Base-by-base conservation (phyloP, 805 yeast species). In the Suhomyces vadensis region DNA sequence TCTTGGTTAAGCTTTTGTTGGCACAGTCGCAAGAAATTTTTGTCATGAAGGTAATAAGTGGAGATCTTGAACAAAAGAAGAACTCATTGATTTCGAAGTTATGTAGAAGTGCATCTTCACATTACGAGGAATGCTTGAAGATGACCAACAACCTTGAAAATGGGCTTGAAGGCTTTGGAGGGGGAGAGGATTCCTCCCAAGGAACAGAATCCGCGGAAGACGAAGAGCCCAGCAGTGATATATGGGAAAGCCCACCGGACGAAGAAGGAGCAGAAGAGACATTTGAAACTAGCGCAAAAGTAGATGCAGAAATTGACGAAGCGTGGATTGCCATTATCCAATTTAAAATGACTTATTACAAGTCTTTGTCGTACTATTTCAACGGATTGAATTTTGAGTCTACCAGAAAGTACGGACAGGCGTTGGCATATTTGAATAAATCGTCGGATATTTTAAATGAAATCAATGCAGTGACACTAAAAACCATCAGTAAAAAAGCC, bases 11-110 rank as follows among this genome's bases (percentile, higher is more conserved):
- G 50, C 61, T 91, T 43, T 81, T 85, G 79, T 69, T 89, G 43
- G 94, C 95, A 0, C 96, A 92, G 61, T 88, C 94, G 2, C 97
- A 91, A 59, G 97, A 94, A 52, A 76, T 85, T 5, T 91, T 92
- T 60, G 65, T 85, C 2, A 60, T 83, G 55, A 84, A 81, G 51
- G 78, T 81, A 6, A 58, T 88, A 27, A 73, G 68, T 44, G 74
- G 71, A 6, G 79, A 75, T 43, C 60, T 77, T 6, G 77, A 75
- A 35, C 75, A 69, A 47, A 58, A 57, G 53, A 85, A 86, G 57
- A 80, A 83, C 33, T 78, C 92, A 0, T 69, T 92, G 58, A 75
- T 86, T n/a, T 72, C 95, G 14, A 88, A 81, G 63, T 73, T 92
- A 42, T 81, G 94, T n/a, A 65, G 76, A 41, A 73, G 89, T 1